Evolutionary conservation across 1,284 basidiomycete genomes (phyloP).

Genomic region (Dichomitus squalens): DNA sequence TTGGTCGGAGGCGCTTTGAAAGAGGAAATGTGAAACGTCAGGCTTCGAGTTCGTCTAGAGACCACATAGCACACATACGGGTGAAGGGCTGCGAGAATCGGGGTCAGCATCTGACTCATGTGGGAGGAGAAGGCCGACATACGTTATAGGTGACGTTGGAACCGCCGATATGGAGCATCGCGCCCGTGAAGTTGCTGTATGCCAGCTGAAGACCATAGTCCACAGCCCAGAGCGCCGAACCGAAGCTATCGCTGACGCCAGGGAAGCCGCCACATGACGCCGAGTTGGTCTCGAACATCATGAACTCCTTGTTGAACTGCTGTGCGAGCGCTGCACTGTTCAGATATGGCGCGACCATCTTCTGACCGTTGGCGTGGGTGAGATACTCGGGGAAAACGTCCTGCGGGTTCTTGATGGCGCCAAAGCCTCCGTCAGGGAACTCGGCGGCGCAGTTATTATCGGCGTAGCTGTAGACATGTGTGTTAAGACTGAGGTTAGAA

Average conservation of each 20-base stretch:
- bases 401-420: slow-evolving; percentile 46
- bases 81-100: slow-evolving; percentile 43
- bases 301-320: slow-evolving; percentile 2
- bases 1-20: slow-evolving; percentile 59
- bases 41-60: no score
- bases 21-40: neutral
- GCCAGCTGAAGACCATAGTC: no score
- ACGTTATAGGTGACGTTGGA: slow-evolving; percentile 56
- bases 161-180: no score
- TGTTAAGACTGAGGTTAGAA: neutral
- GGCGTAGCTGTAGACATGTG: slow-evolving; percentile 44
- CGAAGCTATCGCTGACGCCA: no score
- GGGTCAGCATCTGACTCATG: slow-evolving; percentile 6
- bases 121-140: slow-evolving; percentile 29
- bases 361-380: slow-evolving; percentile 52
- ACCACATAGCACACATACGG: slow-evolving; percentile 31
- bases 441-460: slow-evolving; percentile 39
- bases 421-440: slow-evolving; percentile 34
- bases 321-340: slow-evolving; percentile 48
- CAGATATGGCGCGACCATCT: slow-evolving; percentile 52
- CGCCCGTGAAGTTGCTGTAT: no score
- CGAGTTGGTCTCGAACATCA: slow-evolving; percentile 51
- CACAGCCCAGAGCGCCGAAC: no score
- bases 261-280: no score
- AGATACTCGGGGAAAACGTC: slow-evolving; percentile 57